Evolutionary conservation across 495 filamentous ascomycete species (phyloP), one percentile per base, ranked within the genome.

Genomic region (Penicillium dipodomyicola): DNA sequence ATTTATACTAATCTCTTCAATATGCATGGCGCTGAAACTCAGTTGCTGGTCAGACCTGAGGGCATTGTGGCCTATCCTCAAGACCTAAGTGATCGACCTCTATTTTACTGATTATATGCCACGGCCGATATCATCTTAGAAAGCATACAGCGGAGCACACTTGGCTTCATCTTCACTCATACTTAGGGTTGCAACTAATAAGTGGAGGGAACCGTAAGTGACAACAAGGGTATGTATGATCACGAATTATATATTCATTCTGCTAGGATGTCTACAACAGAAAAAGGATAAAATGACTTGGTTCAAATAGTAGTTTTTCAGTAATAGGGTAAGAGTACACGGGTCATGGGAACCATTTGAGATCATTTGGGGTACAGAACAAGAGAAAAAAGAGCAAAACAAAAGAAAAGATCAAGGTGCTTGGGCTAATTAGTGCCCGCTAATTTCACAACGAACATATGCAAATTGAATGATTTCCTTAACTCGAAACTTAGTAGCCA

Each of bases 401-500:
- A 46, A 54, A 52, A 30, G 35, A 52, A 52, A 32, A 11, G 8
- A 32, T 11, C 9, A 48, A 9, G 33, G 15, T 41, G 35, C 32
- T 40, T 41, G 49, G n/a, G 23, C 20, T 29, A 10, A 20, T 39
- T 39, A 14, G 15, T 20, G 40, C 29, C 42, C 12, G 35, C 23
- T n/a, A 54, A 37, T 46, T 32, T 14, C 42, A 27, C 39, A 27
- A 54, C 33, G 32, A 9, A 35, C 41, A 45, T 19, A 45, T 45
- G 42, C 42, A 54, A 54, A 37, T 22, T 46, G 15, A 8, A 25
- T 32, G 41, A 11, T 44, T 54, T 46, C 33, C 23, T 42, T 27
- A 8, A 17, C 30, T 33, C 30, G 12, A n/a, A 35, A 32, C 49
- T 68, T 62, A 77, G 46, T 77, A 67, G 20, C 66, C 77, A 47